Evolutionary conservation across 352 stramenopile genomes (phyloP).

Genomic region (Phytopythium vexans): DNA sequence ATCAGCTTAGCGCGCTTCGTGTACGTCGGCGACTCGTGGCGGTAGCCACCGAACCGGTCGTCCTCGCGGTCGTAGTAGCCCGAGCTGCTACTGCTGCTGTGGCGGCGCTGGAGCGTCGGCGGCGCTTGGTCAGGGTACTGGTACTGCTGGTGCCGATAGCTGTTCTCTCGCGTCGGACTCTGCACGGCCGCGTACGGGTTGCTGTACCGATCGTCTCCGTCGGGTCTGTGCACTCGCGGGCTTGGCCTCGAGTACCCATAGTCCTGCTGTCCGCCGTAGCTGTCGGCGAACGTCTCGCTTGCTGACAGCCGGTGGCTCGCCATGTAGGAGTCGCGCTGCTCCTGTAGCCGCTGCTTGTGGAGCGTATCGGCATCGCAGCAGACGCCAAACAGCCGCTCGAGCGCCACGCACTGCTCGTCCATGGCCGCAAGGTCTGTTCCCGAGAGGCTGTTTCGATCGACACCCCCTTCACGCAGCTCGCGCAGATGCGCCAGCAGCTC

Average conservation of each 20-base stretch:
- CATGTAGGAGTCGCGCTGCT: constrained; percentile 37
- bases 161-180: constrained; percentile 8
- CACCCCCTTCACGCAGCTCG: background rate
- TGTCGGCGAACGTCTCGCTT: too few species aligned
- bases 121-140: constrained; percentile 2
- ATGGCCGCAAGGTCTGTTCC: constrained; percentile 13
- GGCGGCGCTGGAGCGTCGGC: constrained; percentile 29
- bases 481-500: constrained; percentile 51
- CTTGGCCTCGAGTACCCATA: too few species aligned
- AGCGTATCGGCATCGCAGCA: constrained; percentile 48
- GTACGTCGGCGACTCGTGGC: constrained; percentile 22
- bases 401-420: constrained; percentile 35
- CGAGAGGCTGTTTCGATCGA: too few species aligned
- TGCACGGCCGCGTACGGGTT: constrained; percentile 6
- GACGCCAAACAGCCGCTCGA: constrained; percentile 56
- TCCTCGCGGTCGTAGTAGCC: constrained; percentile 11
- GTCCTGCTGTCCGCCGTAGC: too few species aligned
- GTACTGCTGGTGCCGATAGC: constrained; percentile 9
- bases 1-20: constrained; percentile 59
- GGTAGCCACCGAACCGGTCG: constrained; percentile 18
- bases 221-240: too few species aligned
- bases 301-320: background rate
- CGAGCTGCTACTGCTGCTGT: constrained; percentile 32
- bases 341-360: constrained; percentile 48
- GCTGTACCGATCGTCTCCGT: constrained; percentile 19